Evolutionary conservation across 305 asterid species (phyloP), one percentile per base, ranked within the genome.

Genomic region (Solanum hybrid): DNA sequence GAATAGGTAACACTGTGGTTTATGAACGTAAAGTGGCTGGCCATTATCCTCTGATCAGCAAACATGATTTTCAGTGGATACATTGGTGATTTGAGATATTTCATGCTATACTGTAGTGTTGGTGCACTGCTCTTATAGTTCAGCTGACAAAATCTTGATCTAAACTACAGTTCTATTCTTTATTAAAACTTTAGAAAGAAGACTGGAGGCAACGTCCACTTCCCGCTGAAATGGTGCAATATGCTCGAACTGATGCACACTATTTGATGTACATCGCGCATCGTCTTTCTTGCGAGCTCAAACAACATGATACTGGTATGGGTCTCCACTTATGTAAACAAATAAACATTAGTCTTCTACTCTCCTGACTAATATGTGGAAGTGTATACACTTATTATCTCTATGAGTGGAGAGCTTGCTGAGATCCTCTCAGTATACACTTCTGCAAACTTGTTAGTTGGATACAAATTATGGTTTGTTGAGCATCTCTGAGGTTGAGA

Each of bases 171-270:
- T 88, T 51, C 24, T 31, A 45, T 45, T 77, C 42, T 88, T 77
- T 7, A 77, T 90, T 51, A 91, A 91, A 92, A 84, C 90, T 93
- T 88, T 93, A 97, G 99, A 93, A 94, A 90, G 99, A 95, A 92
- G 99, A 97, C 94, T 96, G 99, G 99, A 95, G 98, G 89, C 98
- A 90, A 87, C 99, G 99, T 51, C 99, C 99, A 80, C 94, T 97
- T 88, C 93, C 99, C 45, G 91, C 90, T 76, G 98, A 97, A 81
- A 96, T 97, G 99, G 92, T 97, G 90, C 92, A 94, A 89, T 97
- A 97, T 94, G 98, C 99, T 90, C 94, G 93, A 86, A 94, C 91
- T 2, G 99, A 97, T 94, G 95, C 97, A 86, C 99, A 94, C 92
- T 96, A 95, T 93, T 92, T 97, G 91, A 82, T 97, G 91, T 93